These are phyloP conservation scores for Schizosaccharomyces versatilis DNA, from an alignment of 1,139 yeast species.

Conservation along the genomic window DNA sequence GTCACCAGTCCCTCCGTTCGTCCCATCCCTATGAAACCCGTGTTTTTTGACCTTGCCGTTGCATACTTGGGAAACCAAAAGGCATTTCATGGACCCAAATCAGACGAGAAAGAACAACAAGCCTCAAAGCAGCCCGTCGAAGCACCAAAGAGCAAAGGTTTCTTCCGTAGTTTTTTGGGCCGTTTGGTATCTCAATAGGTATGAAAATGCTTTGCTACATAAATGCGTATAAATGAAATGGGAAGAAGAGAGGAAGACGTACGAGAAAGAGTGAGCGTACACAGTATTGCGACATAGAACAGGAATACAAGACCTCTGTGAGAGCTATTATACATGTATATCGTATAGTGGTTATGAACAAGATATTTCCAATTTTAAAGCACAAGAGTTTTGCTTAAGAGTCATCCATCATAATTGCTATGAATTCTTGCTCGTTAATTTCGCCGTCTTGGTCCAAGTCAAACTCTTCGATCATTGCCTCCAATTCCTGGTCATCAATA, in stretches of 20 bases:
- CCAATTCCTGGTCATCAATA: slow-evolving; percentile 71
- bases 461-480: slow-evolving; percentile 95
- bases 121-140: neutral
- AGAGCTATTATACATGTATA: neutral
- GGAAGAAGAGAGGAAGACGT: neutral
- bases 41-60: slow-evolving; percentile 1
- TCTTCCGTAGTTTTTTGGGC: neutral
- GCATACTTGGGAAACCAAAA: neutral
- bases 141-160: neutral
- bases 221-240: neutral
- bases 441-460: slow-evolving; percentile 91
- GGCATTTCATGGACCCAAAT: neutral
- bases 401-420: slow-evolving; percentile 29
- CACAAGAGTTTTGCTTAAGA: neutral
- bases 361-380: neutral
- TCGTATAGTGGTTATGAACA: neutral
- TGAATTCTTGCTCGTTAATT: slow-evolving; percentile 73
- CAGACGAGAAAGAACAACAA: neutral
- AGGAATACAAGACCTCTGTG: neutral
- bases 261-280: neutral
- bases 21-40: neutral
- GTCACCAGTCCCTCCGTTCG: neutral
- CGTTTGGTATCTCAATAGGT: neutral
- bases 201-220: neutral
- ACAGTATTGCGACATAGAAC: neutral